These are phyloP conservation scores for Sporisorium iseilematis-ciliati DNA, from an alignment of 1,284 basidiomycete genomes.

Conservation along the genomic window DNA sequence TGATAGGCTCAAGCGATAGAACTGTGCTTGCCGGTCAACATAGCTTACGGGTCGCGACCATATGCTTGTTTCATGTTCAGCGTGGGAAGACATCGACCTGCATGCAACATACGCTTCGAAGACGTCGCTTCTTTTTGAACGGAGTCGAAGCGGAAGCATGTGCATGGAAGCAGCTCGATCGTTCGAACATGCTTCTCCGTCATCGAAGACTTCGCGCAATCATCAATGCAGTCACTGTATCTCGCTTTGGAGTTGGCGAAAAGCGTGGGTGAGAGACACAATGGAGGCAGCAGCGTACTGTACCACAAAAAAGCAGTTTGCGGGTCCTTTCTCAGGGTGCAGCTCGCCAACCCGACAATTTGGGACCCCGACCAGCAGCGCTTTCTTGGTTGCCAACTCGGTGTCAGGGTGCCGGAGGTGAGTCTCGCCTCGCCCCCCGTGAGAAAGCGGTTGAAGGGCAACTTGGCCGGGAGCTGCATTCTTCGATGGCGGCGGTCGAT, in stretches of 20 bases:
- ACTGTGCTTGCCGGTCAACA: too few species aligned
- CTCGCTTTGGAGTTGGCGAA: too few species aligned
- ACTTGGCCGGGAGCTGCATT: conserved; percentile 19
- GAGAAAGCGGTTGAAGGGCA: neutral
- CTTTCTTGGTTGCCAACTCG: neutral
- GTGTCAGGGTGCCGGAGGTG: neutral
- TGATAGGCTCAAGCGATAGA: neutral
- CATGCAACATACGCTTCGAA: too few species aligned
- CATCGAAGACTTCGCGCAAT: neutral
- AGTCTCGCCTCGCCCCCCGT: neutral
- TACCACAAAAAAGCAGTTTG: neutral
- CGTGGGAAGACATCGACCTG: too few species aligned
- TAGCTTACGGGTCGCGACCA: too few species aligned
- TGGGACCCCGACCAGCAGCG: neutral
- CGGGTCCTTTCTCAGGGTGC: conserved; percentile 4
- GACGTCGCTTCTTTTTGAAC: too few species aligned
- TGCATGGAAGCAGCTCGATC: conserved; percentile 1
- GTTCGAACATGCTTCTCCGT: neutral
- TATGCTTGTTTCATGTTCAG: too few species aligned
- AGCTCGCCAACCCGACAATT: neutral
- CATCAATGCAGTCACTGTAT: neutral
- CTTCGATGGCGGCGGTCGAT: conserved; percentile 16
- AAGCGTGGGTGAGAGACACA: neutral
- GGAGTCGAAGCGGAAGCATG: neutral
- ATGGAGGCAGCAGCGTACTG: neutral